phyloP scores from a whole-genome alignment of 176 grass and related monocot genomes.

The bread wheat (Triticum aestivum) region DNA sequence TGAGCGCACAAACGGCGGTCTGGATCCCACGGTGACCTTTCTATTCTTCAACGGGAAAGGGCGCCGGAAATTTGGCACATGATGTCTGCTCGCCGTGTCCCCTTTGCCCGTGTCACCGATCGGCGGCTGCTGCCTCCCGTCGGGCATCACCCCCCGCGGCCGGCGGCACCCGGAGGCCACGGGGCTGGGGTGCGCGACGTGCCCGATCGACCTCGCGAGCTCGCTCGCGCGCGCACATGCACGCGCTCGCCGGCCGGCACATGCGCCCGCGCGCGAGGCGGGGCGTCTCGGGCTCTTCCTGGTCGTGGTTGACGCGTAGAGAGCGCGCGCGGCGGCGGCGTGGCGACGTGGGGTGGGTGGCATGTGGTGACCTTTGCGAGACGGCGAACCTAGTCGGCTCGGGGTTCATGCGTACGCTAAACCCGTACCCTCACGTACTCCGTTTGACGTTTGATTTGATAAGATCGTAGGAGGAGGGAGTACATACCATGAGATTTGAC shows the following conservation, averaged over 20 bases:
- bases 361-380: background rate
- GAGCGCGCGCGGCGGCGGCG: background rate
- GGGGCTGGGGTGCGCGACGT: background rate
- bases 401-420: background rate
- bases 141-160: background rate
- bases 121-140: background rate
- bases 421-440: too few relatives aligned
- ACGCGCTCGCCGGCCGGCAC: slow-evolving; percentile 5
- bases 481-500: too few relatives aligned
- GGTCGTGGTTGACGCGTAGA: background rate
- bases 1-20: background rate
- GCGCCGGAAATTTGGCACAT: slow-evolving; percentile 13
- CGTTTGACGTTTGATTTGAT: too few relatives aligned
- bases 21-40: slow-evolving; percentile 2
- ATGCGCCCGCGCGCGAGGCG: background rate
- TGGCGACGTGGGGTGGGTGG: background rate
- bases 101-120: background rate
- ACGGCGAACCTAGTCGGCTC: too few relatives aligned
- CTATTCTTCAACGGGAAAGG: slow-evolving; percentile 12
- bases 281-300: background rate
- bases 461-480: too few relatives aligned
- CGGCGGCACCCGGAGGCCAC: background rate
- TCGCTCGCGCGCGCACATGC: background rate
- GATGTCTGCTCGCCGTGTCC: background rate
- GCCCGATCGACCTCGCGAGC: too few relatives aligned